phyloP scores from a whole-genome alignment of 257 asterid genomes.

The Leptodermis oblonga region DNA sequence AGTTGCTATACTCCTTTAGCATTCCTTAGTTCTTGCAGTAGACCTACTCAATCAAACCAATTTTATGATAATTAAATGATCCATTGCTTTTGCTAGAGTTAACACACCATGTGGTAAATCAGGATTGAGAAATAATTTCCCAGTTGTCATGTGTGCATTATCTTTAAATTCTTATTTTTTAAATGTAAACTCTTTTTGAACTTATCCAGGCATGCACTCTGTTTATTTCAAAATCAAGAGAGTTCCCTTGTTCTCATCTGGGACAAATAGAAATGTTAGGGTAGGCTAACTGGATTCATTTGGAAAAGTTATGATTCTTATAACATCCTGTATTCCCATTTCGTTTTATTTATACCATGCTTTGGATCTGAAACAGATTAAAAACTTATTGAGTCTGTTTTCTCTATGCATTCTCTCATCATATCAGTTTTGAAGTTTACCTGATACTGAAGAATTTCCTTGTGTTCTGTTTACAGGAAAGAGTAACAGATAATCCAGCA shows the following conservation, averaged over 20 bases:
- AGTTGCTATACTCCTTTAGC: neutral
- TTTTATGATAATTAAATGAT: neutral
- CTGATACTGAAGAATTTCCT: slow-evolving; percentile 20
- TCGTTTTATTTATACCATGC: neutral
- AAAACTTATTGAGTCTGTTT: neutral
- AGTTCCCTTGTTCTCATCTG: neutral
- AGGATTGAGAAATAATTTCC: neutral
- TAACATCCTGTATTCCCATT: neutral
- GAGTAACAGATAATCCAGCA: slow-evolving; percentile 42
- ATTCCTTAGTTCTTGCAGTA: neutral
- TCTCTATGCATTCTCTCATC: slow-evolving; percentile 13
- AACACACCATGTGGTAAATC: neutral
- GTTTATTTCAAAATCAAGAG: neutral
- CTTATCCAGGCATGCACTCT: neutral
- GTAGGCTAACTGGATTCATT: neutral
- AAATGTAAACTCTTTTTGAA: neutral
- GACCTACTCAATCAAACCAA: neutral
- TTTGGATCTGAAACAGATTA: neutral
- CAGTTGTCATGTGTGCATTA: neutral
- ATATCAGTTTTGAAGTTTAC: slow-evolving; percentile 4
- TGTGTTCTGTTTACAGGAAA: slow-evolving; percentile 52
- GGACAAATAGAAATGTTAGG: neutral
- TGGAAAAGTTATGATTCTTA: neutral
- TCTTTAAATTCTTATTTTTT: too few relatives aligned
- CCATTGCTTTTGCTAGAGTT: neutral